phyloP scores from a whole-genome alignment of 345 rosid species.

The Camelina hispida region DNA sequence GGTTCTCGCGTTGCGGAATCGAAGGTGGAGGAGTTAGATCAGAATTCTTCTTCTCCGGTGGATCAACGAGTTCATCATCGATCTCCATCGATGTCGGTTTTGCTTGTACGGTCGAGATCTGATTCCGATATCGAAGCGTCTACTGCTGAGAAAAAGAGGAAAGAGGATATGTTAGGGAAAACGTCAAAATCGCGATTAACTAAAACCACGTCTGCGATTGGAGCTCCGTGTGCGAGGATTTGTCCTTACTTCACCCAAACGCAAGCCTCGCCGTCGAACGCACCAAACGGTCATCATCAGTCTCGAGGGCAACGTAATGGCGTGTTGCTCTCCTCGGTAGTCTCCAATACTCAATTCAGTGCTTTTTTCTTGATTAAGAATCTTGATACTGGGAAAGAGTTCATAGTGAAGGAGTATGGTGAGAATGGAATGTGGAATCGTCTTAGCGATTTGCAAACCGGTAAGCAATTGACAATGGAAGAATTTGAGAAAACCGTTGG shows the following conservation, averaged over 20 bases:
- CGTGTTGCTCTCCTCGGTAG: conserved; percentile 37
- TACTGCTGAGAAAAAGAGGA: conserved; percentile 53
- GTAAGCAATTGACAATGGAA: conserved; percentile 86
- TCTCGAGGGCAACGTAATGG: conserved; percentile 32
- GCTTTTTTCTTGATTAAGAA: conserved; percentile 88
- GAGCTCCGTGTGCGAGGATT: conserved; percentile 48
- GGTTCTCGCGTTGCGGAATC: conserved; percentile 16
- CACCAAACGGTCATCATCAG: conserved; percentile 13
- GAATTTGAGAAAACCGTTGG: conserved; percentile 89
- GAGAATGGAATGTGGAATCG: conserved; percentile 88
- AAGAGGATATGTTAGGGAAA: conserved; percentile 66
- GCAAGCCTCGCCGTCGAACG: conserved; percentile 43
- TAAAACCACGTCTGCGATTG: conserved; percentile 61
- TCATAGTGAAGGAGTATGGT: conserved; percentile 75
- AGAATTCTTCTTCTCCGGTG: conserved; percentile 17
- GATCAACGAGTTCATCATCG: conserved; percentile 16
- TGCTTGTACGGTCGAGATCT: conserved; percentile 74
- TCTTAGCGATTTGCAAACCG: conserved; percentile 91
- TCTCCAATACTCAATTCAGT: conserved; percentile 51
- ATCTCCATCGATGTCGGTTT: conserved; percentile 42
- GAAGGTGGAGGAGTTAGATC: conserved; percentile 25
- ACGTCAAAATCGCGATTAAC: conserved; percentile 70
- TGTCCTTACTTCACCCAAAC: conserved; percentile 50
- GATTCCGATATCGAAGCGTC: conserved; percentile 68
- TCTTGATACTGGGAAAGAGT: conserved; percentile 85